These are phyloP conservation scores for Boeremia exigua DNA, from an alignment of 2,329 filamentous ascomycete species.

Conservation along the genomic window DNA sequence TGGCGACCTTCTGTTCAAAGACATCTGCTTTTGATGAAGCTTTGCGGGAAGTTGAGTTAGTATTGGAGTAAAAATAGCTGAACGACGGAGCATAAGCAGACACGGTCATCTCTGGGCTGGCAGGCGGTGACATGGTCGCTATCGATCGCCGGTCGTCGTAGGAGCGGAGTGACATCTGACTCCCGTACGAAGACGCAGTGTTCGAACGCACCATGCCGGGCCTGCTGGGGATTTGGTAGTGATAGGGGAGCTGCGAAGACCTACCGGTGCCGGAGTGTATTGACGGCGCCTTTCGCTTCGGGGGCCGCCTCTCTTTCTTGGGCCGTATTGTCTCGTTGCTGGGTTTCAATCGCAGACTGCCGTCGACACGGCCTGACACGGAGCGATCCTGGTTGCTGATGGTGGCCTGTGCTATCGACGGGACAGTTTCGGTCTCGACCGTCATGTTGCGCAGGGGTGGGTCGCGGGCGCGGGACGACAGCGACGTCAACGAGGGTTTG, in stretches of 20 bases:
- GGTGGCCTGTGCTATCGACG: constrained; percentile 83
- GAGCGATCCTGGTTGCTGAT: constrained; percentile 66
- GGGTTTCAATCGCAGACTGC: constrained; percentile 81
- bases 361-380: constrained; percentile 67
- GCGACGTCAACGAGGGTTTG: constrained; percentile 72
- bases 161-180: constrained; percentile 38
- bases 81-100: constrained; percentile 33
- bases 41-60: constrained; percentile 53
- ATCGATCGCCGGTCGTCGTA: constrained; percentile 39
- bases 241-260: constrained; percentile 51
- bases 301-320: constrained; percentile 89
- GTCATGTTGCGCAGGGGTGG: constrained; percentile 90
- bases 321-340: constrained; percentile 97
- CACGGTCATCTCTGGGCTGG: constrained; percentile 37
- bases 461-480: constrained; percentile 69
- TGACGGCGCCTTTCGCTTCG: constrained; percentile 73
- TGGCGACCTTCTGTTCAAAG: constrained; percentile 96
- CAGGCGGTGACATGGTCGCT: constrained; percentile 31
- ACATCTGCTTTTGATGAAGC: constrained; percentile 96
- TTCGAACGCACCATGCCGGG: constrained; percentile 33
- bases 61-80: constrained; percentile 44
- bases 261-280: constrained; percentile 77
- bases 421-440: constrained; percentile 95
- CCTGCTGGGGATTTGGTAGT: constrained; percentile 37
- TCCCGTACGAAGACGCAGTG: constrained; percentile 38